Conservation (phyloP, 805 yeast species). For the Candida morakotiae region DNA sequence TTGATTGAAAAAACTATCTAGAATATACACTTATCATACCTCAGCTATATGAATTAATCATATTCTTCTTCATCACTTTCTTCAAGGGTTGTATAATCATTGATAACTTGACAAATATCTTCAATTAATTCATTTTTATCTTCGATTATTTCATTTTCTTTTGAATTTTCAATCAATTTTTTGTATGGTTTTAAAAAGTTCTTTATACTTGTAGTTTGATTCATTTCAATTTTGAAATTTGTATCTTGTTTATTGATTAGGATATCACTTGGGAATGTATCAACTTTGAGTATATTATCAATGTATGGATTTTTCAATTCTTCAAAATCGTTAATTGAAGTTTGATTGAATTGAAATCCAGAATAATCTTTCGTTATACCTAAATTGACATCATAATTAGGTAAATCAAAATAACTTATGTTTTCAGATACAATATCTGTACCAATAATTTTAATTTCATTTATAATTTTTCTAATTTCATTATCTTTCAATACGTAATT, state of each 20-base stretch:
- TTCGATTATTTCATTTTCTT: constrained; percentile 21
- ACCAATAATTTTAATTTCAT: constrained; percentile 23
- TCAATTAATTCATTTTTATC: constrained; percentile 34
- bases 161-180: constrained; percentile 14
- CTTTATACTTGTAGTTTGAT: constrained; percentile 19
- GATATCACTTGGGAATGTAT: constrained; percentile 26
- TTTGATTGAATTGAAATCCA: not conserved
- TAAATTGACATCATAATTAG: not conserved
- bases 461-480: constrained; percentile 45
- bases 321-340: constrained; percentile 6
- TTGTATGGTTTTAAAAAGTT: constrained; percentile 27
- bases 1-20: constrained; percentile 78
- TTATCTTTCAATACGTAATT: constrained; percentile 40
- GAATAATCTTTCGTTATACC: not conserved
- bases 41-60: too few species aligned
- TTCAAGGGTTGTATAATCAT: constrained; percentile 30
- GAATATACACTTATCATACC: too few species aligned
- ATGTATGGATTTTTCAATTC: constrained; percentile 10
- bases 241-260: constrained; percentile 2
- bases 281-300: constrained; percentile 19
- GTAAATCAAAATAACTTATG: constrained; percentile 1
- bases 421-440: not conserved
- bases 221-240: constrained; percentile 18
- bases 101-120: constrained; percentile 26
- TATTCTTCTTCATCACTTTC: constrained; percentile 21